These are phyloP conservation scores for Kurtzmaniella fragi DNA, from an alignment of 805 yeast genomes.

Conservation along the genomic window DNA sequence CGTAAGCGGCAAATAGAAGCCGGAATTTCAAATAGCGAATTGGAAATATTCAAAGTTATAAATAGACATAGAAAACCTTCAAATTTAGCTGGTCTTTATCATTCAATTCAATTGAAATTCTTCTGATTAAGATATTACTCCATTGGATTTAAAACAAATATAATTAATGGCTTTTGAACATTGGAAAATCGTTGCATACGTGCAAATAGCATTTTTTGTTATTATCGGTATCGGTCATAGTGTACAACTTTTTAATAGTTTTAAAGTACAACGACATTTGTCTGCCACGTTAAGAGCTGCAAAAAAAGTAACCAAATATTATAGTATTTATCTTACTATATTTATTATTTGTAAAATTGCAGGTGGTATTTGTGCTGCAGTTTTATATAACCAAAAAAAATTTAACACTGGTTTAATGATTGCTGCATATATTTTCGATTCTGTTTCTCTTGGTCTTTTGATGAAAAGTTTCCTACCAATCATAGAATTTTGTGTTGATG, in stretches of 20 bases:
- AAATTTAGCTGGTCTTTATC: no score
- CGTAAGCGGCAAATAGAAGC: no score
- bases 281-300: not conserved
- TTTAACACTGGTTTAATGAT: conserved; percentile 5
- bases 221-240: not conserved
- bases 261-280: not conserved
- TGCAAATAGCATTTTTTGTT: conserved; percentile 3
- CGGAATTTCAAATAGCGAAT: not conserved
- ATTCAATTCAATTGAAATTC: no score
- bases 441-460: conserved; percentile 11
- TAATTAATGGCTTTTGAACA: not conserved
- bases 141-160: no score
- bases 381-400: conserved; percentile 5
- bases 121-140: no score
- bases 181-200: conserved; percentile 2
- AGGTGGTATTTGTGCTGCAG: conserved; percentile 9
- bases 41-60: not conserved
- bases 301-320: not conserved
- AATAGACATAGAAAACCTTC: not conserved
- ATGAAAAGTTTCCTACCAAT: conserved; percentile 8
- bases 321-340: conserved; percentile 1
- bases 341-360: conserved; percentile 8
- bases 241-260: not conserved
- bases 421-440: conserved; percentile 11
- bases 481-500: conserved; percentile 2